phyloP scores from a whole-genome alignment of 257 asterid genomes.

The Jasminum sambac region DNA sequence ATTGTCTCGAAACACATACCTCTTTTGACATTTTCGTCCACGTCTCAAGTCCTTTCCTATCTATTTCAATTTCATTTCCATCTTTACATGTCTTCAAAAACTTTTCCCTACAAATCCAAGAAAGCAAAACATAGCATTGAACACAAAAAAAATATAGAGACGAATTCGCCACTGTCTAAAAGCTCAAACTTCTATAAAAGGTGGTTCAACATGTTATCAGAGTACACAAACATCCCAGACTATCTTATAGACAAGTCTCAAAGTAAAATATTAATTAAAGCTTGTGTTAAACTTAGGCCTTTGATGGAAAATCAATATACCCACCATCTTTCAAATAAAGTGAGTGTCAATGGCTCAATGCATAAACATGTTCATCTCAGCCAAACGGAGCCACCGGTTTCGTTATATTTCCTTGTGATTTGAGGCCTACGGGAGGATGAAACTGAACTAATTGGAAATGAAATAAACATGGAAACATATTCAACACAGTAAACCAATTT shows the following conservation, averaged over 20 bases:
- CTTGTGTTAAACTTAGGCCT: too few relatives aligned
- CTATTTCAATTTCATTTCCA: constrained; percentile 43
- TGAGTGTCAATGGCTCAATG: background rate
- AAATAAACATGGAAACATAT: background rate
- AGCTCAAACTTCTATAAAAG: background rate
- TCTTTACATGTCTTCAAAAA: constrained; percentile 34
- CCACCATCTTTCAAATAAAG: background rate
- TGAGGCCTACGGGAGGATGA: background rate
- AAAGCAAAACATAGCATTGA: background rate
- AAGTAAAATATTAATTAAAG: too few relatives aligned
- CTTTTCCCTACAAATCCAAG: constrained; percentile 53
- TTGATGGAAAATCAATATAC: background rate
- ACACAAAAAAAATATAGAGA: background rate
- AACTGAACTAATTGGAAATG: background rate
- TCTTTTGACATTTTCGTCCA: constrained; percentile 56
- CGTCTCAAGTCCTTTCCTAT: constrained; percentile 44
- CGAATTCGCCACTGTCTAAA: background rate
- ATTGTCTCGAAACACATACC: constrained; percentile 31
- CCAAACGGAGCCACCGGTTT: background rate
- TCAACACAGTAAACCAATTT: background rate
- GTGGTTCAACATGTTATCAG: background rate
- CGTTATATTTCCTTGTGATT: background rate
- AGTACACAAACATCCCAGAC: background rate
- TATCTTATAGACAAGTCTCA: background rate
- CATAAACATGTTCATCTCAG: background rate